Conservation (phyloP, 352 stramenopile species). For the Globisporangium sylvaticum region DNA sequence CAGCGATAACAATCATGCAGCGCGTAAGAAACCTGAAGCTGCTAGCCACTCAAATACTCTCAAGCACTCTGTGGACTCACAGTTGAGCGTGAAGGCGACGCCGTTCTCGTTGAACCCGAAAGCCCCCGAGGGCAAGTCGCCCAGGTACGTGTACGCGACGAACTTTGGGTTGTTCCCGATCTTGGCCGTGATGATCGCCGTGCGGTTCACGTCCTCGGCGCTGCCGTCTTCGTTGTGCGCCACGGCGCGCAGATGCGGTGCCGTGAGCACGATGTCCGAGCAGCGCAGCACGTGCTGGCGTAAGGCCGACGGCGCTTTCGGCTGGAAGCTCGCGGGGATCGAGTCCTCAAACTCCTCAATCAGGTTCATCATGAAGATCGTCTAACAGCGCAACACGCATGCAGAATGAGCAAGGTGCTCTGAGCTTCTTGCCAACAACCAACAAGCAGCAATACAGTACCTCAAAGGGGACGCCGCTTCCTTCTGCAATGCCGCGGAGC, state of each 20-base stretch:
- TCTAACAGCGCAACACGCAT: constrained; percentile 12
- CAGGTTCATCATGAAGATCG: constrained; percentile 71
- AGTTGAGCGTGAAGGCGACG: constrained; percentile 77
- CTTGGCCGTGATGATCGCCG: constrained; percentile 54
- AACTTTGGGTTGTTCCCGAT: constrained; percentile 53
- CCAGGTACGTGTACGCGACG: constrained; percentile 70
- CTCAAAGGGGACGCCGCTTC: constrained; percentile 53
- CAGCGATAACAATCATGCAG: background rate
- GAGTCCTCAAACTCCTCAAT: constrained; percentile 68
- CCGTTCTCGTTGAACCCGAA: constrained; percentile 72
- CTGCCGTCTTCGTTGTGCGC: constrained; percentile 71
- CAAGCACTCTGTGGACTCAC: constrained; percentile 28
- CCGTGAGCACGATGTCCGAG: constrained; percentile 66
- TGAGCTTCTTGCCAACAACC: background rate
- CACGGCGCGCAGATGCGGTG: constrained; percentile 36
- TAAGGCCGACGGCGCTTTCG: constrained; percentile 13
- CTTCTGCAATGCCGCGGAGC: constrained; percentile 53
- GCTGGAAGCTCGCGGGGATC: constrained; percentile 39
- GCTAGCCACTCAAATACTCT: background rate
- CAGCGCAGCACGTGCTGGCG: constrained; percentile 43
- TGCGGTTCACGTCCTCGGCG: constrained; percentile 53
- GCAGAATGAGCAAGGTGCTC: background rate
- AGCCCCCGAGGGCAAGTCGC: constrained; percentile 62
- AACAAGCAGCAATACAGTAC: constrained; percentile 1
- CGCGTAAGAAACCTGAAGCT: background rate